Evolutionary conservation across 2,329 filamentous ascomycete species (phyloP).

Genomic region (Trichoderma harzianum): DNA sequence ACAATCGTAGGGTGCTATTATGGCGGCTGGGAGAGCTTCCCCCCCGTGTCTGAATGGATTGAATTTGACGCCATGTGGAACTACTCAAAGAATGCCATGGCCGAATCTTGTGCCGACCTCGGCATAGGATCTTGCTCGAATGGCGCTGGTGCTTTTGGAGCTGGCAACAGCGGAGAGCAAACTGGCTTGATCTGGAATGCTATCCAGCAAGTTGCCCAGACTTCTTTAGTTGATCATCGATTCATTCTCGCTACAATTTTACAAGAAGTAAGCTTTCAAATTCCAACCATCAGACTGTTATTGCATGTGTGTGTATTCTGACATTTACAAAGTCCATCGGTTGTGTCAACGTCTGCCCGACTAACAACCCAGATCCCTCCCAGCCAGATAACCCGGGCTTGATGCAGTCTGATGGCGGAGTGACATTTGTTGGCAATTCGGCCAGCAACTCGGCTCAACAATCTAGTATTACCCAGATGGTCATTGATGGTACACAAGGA

Average conservation of each 20-base stretch:
- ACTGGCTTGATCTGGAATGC: constrained; percentile 3
- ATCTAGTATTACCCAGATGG: constrained; percentile 29
- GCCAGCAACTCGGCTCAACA: constrained; percentile 28
- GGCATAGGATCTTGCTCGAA: constrained; percentile 4
- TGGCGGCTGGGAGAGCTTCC: neutral
- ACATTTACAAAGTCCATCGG: constrained; percentile 37
- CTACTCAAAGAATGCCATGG: constrained; percentile 4
- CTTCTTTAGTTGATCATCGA: constrained; percentile 4
- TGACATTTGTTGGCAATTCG: constrained; percentile 31
- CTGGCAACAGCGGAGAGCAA: constrained; percentile 6
- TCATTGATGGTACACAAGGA: constrained; percentile 41
- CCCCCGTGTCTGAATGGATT: neutral
- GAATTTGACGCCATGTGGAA: constrained; percentile 12
- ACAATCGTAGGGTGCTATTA: neutral
- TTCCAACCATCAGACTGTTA: neutral
- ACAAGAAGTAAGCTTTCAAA: neutral
- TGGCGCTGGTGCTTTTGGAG: neutral
- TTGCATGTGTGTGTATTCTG: neutral
- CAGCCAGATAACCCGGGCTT: constrained; percentile 38
- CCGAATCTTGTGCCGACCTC: neutral
- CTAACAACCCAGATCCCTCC: constrained; percentile 31
- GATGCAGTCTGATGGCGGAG: constrained; percentile 38
- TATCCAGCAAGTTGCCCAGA: constrained; percentile 5
- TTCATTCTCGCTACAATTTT: constrained; percentile 11
- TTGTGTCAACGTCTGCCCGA: constrained; percentile 41